Evolutionary conservation across 108 stramenopile genomes (phyloP), one percentile per base, ranked within the genome.

Genomic region (Stephanodiscus triporus): DNA sequence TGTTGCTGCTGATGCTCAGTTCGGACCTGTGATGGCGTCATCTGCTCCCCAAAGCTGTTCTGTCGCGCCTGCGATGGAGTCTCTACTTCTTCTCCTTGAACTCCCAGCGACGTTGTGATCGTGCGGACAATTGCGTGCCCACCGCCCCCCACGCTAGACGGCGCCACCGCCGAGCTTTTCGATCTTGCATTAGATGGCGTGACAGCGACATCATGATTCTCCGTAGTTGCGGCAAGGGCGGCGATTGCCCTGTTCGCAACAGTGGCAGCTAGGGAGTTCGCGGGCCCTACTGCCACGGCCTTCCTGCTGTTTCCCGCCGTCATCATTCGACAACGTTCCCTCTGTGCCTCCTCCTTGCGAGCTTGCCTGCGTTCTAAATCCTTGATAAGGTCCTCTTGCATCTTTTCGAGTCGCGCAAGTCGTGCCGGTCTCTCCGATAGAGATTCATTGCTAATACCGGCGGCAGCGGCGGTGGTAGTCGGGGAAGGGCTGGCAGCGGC

Each of bases 291-390:
- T 3, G 23, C 30, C 43, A 70, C 36, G 26, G 27, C 34, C 20
- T 32, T 26, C 42, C 54, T 43, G 20, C 17, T n/a, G 17, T 20
- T 58, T 34, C 24, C 9, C 32, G 40, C n/a, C 48, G 9, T 40
- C 8, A 13, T 27, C 38, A 27, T 23, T 24, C 56, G 42, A 43
- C 55, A 27, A 48, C 51, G 37, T 32, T 73, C 77, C 34, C 40
- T 36, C 66, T 60, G 54, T 1, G 81, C 81, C 66, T 78, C 77
- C 56, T 73, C 73, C 49, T 75, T 78, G 23, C 81, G 49, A 14
- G 64, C 56, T 40, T 62, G 47, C 1, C 81, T 49, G 17, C 68
- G 53, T 62, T 82, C 77, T 14, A 78, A 55, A 53, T 78, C 77
- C 20, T 60, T 54, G 43, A 45, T 24, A 7, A 66, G 30, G 48